phyloP scores from a whole-genome alignment of 2,329 filamentous ascomycete species.

The Verticillium tricorpus region DNA sequence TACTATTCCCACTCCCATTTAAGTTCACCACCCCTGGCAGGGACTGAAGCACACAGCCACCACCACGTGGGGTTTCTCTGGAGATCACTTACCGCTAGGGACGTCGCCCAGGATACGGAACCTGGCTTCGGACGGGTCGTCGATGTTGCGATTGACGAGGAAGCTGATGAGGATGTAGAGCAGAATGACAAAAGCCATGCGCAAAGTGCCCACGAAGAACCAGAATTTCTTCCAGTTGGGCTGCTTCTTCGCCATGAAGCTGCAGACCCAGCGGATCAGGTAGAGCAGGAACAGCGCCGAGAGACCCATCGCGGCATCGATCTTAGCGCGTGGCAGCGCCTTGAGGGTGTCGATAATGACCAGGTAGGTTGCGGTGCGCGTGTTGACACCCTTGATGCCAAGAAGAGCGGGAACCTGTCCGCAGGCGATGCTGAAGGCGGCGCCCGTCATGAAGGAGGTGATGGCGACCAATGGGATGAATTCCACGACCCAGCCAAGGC shows the following conservation, averaged over 20 bases:
- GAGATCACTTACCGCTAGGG: conserved; percentile 51
- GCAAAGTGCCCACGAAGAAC: conserved; percentile 75
- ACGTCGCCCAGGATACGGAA: conserved; percentile 65
- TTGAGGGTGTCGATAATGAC: conserved; percentile 40
- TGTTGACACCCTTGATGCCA: conserved; percentile 39
- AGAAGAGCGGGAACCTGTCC: conserved; percentile 40
- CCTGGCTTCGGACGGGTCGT: conserved; percentile 41
- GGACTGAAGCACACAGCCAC: background rate
- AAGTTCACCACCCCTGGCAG: background rate
- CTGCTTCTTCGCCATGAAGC: conserved; percentile 59
- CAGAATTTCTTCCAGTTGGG: conserved; percentile 64
- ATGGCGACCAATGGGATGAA: conserved; percentile 47
- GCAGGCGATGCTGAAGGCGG: conserved; percentile 45
- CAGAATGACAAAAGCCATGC: conserved; percentile 75
- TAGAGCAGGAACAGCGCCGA: conserved; percentile 64
- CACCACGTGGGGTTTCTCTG: background rate
- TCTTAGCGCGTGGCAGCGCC: conserved; percentile 34
- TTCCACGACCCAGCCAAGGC: conserved; percentile 47
- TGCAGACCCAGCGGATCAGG: conserved; percentile 57
- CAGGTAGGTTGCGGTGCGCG: conserved; percentile 37
- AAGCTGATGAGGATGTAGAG: conserved; percentile 76
- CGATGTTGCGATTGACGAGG: conserved; percentile 59
- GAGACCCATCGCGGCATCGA: conserved; percentile 71
- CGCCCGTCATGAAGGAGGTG: conserved; percentile 45
- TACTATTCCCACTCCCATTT: background rate